phyloP scores from a whole-genome alignment of 164 flowering plant genomes.

The Stephania cephalantha region DNA sequence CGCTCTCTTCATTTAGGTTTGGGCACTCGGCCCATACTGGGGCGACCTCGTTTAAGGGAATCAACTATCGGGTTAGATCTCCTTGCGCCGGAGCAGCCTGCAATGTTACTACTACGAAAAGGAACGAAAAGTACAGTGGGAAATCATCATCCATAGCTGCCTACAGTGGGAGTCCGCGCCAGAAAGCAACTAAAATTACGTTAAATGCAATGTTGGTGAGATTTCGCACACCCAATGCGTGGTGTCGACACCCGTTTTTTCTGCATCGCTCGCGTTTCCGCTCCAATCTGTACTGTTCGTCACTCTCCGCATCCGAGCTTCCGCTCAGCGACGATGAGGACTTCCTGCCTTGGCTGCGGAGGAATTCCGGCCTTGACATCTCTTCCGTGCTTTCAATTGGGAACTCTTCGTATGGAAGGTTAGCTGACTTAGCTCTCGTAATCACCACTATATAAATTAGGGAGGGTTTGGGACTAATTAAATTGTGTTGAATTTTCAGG shows the following conservation, averaged over 20 bases:
- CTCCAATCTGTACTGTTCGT: slow-evolving; percentile 7
- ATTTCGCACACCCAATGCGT: slow-evolving; percentile 1
- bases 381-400: slow-evolving; percentile 62
- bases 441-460: too few species aligned
- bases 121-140: too few species aligned
- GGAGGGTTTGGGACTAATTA: too few species aligned
- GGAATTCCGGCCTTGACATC: slow-evolving; percentile 52
- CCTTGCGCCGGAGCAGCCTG: too few species aligned
- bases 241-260: slow-evolving; percentile 8
- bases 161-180: too few species aligned
- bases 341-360: slow-evolving; percentile 71
- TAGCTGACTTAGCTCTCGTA: background rate
- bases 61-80: too few species aligned
- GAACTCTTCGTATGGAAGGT: slow-evolving; percentile 66
- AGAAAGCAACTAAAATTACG: too few species aligned
- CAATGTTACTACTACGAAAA: too few species aligned
- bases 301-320: slow-evolving; percentile 16
- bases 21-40: too few species aligned
- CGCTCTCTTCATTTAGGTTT: too few species aligned
- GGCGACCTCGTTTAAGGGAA: too few species aligned
- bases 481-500: slow-evolving; percentile 13
- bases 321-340: slow-evolving; percentile 24
- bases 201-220: slow-evolving; percentile 6
- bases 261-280: background rate
- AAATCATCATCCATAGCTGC: too few species aligned